Evolutionary conservation across 345 rosid species (phyloP), one percentile per base, ranked within the genome.

Genomic region (Salix suchowensis): DNA sequence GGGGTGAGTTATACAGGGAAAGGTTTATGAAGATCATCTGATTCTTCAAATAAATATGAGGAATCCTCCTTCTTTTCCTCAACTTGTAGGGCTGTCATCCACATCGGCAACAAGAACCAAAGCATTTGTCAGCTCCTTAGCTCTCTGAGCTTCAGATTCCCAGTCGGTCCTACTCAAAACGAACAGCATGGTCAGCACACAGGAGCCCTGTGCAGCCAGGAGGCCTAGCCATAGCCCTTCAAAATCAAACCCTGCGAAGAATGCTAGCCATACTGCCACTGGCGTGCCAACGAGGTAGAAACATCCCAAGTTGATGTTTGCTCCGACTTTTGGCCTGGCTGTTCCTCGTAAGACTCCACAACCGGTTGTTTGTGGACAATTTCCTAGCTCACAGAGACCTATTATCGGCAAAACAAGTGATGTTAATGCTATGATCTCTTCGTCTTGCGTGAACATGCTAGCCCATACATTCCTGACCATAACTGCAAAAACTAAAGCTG

Each of bases 281-380:
- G 98, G 98, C 86, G 80, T 94, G 6, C 98, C 98, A 5, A 91
- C 93, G 3, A 88, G 80, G 80, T 94, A 94, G 64, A 94, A 94
- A 72, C 97, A 89, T n/a, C 92, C 87, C 79, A 92, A 74, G 84
- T 94, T 94, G 61, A 94, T 87, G 81, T 91, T 89, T 16, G 98
- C 98, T 67, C 92, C 98, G 70, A 91, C 42, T 68, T 89, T 91
- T 6, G 98, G 98, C 66, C 97, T 86, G 0, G 97, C 98, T 1
- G 91, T 88, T 48, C 98, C 98, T 83, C 98, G 82, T 68, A 94
- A 64, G 4, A 92, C 96, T 2, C 98, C 98, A 64, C 98, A 94
- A 1, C 89, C 85, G 16, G 94, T 89, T 7, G 98, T 94, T 74
- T 94, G 97, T 4, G 98, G 96, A 76, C 98, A 94, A 75, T 92